Percentiles rank a stretch among this genome's conserved stretches.
phyloP scores from a whole-genome alignment of 2,329 filamentous ascomycete species.

The Fusarium sp. region DNA sequence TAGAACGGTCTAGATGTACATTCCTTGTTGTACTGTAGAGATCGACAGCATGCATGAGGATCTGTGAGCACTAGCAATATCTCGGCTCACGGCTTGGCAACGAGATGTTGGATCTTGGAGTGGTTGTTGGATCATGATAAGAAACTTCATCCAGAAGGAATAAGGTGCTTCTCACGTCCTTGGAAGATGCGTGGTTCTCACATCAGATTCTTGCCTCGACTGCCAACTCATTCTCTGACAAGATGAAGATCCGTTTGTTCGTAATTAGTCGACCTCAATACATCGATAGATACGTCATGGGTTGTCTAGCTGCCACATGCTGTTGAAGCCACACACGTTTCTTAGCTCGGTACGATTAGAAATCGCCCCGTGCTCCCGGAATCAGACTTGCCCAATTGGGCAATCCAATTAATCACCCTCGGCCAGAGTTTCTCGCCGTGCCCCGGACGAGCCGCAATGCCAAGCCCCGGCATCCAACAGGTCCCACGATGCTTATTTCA shows the following conservation, averaged over 20 bases:
- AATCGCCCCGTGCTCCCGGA: constrained; percentile 30
- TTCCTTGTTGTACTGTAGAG: background rate
- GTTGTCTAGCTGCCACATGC: background rate
- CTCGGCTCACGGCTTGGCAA: background rate
- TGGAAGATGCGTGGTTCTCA: background rate
- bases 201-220: background rate
- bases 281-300: background rate
- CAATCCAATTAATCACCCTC: constrained; percentile 40
- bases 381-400: constrained; percentile 29
- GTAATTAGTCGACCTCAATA: background rate
- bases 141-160: background rate
- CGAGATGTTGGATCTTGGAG: background rate
- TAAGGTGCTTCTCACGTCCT: background rate
- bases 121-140: background rate
- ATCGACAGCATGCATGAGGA: constrained; percentile 1
- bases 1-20: background rate
- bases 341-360: constrained; percentile 24
- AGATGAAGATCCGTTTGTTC: background rate
- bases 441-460: constrained; percentile 17
- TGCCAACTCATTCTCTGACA: constrained; percentile 7
- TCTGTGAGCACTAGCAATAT: constrained; percentile 32
- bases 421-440: constrained; percentile 30
- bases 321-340: constrained; percentile 6
- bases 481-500: background rate
- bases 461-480: constrained; percentile 1